Evolutionary conservation across 2,329 filamentous ascomycete species (phyloP).

Genomic region (Exophiala xenobiotica): DNA sequence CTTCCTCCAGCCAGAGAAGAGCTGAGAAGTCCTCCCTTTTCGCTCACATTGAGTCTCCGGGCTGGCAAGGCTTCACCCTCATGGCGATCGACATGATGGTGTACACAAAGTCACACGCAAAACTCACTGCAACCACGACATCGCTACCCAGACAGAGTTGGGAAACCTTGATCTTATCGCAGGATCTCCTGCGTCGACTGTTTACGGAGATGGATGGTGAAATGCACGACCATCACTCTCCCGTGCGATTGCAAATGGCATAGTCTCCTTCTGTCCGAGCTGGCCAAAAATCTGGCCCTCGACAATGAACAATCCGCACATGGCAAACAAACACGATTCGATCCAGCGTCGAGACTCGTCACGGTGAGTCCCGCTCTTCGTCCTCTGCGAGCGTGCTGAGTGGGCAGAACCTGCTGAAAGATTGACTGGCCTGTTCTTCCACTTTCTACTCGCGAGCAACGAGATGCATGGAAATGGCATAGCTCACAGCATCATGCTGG

Average conservation of each 20-base stretch:
- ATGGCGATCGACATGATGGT: conserved; percentile 16
- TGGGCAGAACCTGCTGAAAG: too few species aligned
- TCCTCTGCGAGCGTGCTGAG: too few species aligned
- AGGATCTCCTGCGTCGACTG: conserved; percentile 9
- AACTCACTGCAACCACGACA: conserved; percentile 15
- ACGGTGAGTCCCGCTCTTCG: too few species aligned
- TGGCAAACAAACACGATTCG: too few species aligned
- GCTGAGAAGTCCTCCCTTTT: conserved; percentile 13
- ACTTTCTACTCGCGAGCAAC: too few species aligned
- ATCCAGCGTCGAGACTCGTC: too few species aligned
- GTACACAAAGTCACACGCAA: conserved; percentile 16
- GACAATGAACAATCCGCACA: conserved; percentile 16
- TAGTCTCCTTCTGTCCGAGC: neutral
- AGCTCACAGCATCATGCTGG: too few species aligned
- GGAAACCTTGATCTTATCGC: conserved; percentile 4
- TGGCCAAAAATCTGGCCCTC: conserved; percentile 11
- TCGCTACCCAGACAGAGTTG: too few species aligned
- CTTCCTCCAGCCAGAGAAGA: neutral
- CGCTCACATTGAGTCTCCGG: conserved; percentile 18
- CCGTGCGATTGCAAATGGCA: conserved; percentile 12
- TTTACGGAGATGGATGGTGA: conserved; percentile 15
- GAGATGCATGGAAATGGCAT: too few species aligned
- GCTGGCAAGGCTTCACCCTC: conserved; percentile 16
- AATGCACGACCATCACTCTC: neutral
- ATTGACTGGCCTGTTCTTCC: too few species aligned